These are phyloP conservation scores for Geranium rotundifolium DNA, from an alignment of 345 rosid genomes.

Conservation along the genomic window DNA sequence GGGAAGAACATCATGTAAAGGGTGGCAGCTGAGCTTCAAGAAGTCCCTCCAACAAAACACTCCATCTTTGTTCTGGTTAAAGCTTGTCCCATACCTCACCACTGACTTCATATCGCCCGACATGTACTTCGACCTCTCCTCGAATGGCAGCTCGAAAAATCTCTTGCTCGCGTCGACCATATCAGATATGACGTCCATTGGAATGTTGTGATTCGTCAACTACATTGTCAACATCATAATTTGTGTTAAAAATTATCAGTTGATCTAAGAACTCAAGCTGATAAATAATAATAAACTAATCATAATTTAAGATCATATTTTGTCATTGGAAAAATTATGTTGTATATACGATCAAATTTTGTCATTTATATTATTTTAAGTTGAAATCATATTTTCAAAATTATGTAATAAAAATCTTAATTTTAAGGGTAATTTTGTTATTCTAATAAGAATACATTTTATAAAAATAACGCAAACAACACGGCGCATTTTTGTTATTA, in stretches of 20 bases:
- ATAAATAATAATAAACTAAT: background rate
- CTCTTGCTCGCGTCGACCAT: slow-evolving; percentile 13
- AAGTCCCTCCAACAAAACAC: slow-evolving; percentile 36
- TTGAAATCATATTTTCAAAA: too few relatives aligned
- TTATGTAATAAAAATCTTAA: too few relatives aligned
- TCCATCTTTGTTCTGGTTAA: slow-evolving; percentile 25
- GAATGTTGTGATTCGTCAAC: slow-evolving; percentile 27
- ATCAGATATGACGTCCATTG: slow-evolving; percentile 3
- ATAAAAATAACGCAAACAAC: too few relatives aligned
- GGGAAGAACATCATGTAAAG: slow-evolving; percentile 18
- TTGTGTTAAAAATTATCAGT: too few relatives aligned
- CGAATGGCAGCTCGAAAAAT: slow-evolving; percentile 26
- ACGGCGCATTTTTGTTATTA: too few relatives aligned
- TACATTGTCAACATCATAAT: slow-evolving; percentile 7
- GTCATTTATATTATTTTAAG: too few relatives aligned
- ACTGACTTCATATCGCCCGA: slow-evolving; percentile 19
- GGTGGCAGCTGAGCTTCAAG: slow-evolving; percentile 31
- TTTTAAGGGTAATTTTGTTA: too few relatives aligned
- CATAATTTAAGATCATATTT: background rate
- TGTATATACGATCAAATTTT: too few relatives aligned
- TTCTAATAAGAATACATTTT: too few relatives aligned
- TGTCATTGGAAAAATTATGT: too few relatives aligned
- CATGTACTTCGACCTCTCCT: slow-evolving; percentile 36
- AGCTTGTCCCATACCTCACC: slow-evolving; percentile 32
- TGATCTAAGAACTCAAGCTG: background rate